A percentile compares a stretch with the other conserved stretches of the same genome.
Conservation (phyloP, 2,329 filamentous ascomycete genomes). For the Atkinsonella hypoxylon region DNA sequence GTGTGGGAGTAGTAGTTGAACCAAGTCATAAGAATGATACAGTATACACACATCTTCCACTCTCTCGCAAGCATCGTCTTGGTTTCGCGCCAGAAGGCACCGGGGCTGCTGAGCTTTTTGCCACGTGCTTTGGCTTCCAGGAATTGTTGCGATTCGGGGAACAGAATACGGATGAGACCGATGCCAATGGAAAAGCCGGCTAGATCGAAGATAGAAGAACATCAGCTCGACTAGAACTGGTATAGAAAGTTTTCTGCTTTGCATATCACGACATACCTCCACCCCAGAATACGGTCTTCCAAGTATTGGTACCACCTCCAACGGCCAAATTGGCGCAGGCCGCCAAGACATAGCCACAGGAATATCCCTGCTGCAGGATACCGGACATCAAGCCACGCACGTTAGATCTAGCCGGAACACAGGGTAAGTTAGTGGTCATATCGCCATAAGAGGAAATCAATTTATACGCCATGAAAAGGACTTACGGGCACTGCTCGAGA, state of each 20-base stretch:
- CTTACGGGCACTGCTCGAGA: slow-evolving; percentile 58
- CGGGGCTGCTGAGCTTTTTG: slow-evolving; percentile 32
- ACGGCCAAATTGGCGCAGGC: slow-evolving; percentile 65
- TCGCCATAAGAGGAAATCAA: background rate
- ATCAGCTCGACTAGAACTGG: slow-evolving; percentile 1
- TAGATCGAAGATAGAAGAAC: slow-evolving; percentile 7
- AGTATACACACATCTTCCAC: slow-evolving; percentile 70
- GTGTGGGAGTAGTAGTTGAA: slow-evolving; percentile 68
- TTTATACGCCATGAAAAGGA: slow-evolving; percentile 5
- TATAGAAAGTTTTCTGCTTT: background rate
- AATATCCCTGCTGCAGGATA: slow-evolving; percentile 72
- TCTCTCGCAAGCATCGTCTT: slow-evolving; percentile 55
- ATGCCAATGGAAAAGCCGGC: slow-evolving; percentile 56
- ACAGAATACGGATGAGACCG: slow-evolving; percentile 53
- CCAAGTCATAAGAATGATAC: slow-evolving; percentile 67
- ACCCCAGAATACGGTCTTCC: slow-evolving; percentile 69
- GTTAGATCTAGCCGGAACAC: slow-evolving; percentile 31
- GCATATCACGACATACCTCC: slow-evolving; percentile 26
- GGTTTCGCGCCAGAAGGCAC: slow-evolving; percentile 57
- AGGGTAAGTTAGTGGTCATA: slow-evolving; percentile 7
- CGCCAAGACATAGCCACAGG: slow-evolving; percentile 68
- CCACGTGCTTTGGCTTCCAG: slow-evolving; percentile 53
- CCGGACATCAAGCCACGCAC: slow-evolving; percentile 72
- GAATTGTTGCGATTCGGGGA: slow-evolving; percentile 68
- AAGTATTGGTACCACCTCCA: slow-evolving; percentile 48